Percentiles rank a stretch among this genome's conserved stretches.
phyloP scores from a whole-genome alignment of 1,284 basidiomycete genomes.

The Cutaneotrichosporon sp. region DNA sequence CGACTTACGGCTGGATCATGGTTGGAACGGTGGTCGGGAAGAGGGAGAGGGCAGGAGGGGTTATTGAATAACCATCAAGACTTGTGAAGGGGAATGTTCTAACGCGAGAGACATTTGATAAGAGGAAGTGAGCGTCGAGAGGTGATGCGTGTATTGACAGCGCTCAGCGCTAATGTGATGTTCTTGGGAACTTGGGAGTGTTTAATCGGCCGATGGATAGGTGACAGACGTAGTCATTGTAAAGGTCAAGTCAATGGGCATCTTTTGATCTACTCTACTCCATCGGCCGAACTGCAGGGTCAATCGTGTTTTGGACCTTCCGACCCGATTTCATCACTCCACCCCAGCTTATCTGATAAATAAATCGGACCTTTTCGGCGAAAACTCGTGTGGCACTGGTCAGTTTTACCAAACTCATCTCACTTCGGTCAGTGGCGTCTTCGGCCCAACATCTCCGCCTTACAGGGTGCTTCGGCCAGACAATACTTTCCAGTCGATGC shows the following conservation, averaged over 20 bases:
- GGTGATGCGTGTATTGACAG: neutral
- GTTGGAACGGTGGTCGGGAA: neutral
- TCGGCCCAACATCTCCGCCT: too few species aligned
- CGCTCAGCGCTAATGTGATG: neutral
- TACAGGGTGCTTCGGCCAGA: too few species aligned
- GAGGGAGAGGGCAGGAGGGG: neutral
- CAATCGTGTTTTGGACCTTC: neutral
- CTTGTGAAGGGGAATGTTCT: neutral
- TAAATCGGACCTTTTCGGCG: neutral
- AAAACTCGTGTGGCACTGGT: neutral
- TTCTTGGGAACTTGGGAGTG: neutral
- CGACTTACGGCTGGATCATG: neutral
- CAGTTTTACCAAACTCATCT: too few species aligned
- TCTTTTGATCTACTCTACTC: neutral
- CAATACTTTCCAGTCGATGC: too few species aligned
- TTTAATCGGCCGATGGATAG: neutral
- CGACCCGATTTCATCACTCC: neutral
- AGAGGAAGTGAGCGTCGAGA: neutral
- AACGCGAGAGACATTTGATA: neutral
- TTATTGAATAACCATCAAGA: neutral
- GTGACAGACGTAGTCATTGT: neutral
- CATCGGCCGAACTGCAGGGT: neutral
- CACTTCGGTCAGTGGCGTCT: too few species aligned
- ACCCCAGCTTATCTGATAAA: constrained; percentile 1
- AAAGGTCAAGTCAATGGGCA: neutral